phyloP scores from a whole-genome alignment of 768 basidiomycete species.

The Boletus pseudo-olivaceus region DNA sequence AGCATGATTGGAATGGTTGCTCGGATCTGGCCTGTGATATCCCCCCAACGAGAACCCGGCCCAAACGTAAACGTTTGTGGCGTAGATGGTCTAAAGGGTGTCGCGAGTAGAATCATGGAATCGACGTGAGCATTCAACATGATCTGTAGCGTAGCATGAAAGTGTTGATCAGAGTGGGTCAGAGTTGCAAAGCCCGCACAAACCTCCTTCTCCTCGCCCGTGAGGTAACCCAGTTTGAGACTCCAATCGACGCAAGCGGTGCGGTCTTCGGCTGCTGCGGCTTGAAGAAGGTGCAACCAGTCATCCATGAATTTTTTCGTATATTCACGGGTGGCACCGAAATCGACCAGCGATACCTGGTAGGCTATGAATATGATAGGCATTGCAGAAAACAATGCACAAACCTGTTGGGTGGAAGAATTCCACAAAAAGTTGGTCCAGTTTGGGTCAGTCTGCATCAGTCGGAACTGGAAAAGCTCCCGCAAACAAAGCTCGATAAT shows the following conservation, averaged over 20 bases:
- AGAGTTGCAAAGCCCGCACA: neutral
- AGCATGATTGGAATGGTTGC: conserved; percentile 88
- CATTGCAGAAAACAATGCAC: neutral
- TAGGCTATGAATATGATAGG: neutral
- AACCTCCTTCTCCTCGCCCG: conserved; percentile 83
- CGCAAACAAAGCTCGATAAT: conserved; percentile 83
- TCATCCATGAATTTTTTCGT: conserved; percentile 79
- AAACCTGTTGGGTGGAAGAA: conserved; percentile 54
- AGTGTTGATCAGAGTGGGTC: neutral
- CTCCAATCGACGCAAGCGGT: conserved; percentile 70
- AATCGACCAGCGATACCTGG: conserved; percentile 87
- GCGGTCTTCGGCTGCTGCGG: conserved; percentile 69
- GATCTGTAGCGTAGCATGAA: conserved; percentile 30
- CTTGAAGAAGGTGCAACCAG: conserved; percentile 82
- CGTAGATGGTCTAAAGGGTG: conserved; percentile 70
- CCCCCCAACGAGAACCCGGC: conserved; percentile 56
- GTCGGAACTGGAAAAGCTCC: conserved; percentile 85
- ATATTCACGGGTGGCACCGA: conserved; percentile 92
- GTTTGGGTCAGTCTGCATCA: conserved; percentile 99
- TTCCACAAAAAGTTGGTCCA: conserved; percentile 98
- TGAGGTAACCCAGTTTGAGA: conserved; percentile 82
- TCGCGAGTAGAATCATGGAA: conserved; percentile 81
- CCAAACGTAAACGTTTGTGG: conserved; percentile 81
- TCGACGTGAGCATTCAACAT: conserved; percentile 87
- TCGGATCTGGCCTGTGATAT: conserved; percentile 75